Evolutionary conservation across 2,329 filamentous ascomycete genomes (phyloP).

Genomic region (Fusarium sp.): DNA sequence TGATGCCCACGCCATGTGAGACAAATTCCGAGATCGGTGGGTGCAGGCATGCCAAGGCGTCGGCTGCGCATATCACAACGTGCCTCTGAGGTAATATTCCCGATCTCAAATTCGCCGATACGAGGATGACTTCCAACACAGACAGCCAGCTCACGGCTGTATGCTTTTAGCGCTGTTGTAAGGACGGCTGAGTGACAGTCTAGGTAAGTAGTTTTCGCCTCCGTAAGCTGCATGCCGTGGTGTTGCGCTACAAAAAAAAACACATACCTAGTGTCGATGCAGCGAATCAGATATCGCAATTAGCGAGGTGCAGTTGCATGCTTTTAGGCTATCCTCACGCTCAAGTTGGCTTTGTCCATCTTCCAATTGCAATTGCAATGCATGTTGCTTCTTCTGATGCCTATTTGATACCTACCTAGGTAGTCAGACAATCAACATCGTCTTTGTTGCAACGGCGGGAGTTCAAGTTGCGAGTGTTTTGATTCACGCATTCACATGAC

Average conservation of each 20-base stretch:
- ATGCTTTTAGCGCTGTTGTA: neutral
- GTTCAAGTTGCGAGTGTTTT: neutral
- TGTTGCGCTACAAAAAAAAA: neutral
- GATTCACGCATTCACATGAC: neutral
- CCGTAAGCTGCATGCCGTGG: conserved; percentile 15
- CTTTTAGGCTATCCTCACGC: neutral
- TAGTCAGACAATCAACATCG: neutral
- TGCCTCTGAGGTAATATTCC: neutral
- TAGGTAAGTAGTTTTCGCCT: neutral
- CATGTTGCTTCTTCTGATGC: neutral
- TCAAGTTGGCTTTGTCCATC: neutral
- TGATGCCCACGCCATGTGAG: neutral
- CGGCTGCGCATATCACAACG: neutral
- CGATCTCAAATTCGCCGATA: neutral
- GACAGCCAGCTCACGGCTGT: neutral
- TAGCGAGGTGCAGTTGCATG: conserved; percentile 7
- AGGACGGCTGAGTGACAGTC: neutral
- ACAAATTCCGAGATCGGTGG: conserved; percentile 4
- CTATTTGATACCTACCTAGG: too few species aligned
- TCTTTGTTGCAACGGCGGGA: neutral
- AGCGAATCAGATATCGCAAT: conserved; percentile 21
- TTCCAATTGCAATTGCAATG: neutral
- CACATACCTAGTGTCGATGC: neutral
- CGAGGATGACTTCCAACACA: neutral
- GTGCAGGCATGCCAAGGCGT: neutral